Percentiles rank a stretch among this genome's conserved stretches.
Evolutionary conservation across 306 rosid genomes (phyloP).

Genomic region (Cercis canadensis): DNA sequence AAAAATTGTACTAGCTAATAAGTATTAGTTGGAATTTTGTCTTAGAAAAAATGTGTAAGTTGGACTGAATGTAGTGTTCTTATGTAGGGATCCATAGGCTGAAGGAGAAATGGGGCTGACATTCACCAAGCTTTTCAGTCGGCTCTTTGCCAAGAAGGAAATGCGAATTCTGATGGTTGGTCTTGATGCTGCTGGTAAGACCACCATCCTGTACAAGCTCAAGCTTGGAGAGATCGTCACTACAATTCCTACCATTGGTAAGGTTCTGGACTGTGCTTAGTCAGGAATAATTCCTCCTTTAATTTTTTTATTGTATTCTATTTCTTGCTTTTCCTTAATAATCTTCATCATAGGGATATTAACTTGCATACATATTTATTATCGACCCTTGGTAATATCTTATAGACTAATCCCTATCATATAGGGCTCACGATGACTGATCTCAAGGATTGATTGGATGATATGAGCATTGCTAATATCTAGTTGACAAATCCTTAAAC

Average conservation of each 20-base stretch:
- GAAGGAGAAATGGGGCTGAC: slow-evolving; percentile 90
- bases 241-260: slow-evolving; percentile 97
- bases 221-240: slow-evolving; percentile 99
- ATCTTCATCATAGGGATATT: background rate
- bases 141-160: slow-evolving; percentile 99
- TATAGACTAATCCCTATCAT: too few species aligned
- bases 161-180: slow-evolving; percentile 99
- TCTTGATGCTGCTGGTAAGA: slow-evolving; percentile 99
- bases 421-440: too few species aligned
- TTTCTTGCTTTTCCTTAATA: background rate
- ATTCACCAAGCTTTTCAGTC: slow-evolving; percentile 96
- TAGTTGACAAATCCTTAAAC: too few species aligned
- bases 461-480: too few species aligned
- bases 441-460: too few species aligned
- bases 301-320: background rate
- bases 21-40: background rate
- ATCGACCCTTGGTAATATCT: too few species aligned
- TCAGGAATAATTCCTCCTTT: background rate
- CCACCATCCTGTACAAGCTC: slow-evolving; percentile 99
- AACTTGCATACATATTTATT: background rate
- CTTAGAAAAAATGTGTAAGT: background rate
- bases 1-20: background rate
- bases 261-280: slow-evolving; percentile 16
- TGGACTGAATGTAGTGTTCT: slow-evolving; percentile 7
- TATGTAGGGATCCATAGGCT: slow-evolving; percentile 54